Conservation (phyloP, 208 protist genomes). For the Jaenimonas drosophilae region DNA sequence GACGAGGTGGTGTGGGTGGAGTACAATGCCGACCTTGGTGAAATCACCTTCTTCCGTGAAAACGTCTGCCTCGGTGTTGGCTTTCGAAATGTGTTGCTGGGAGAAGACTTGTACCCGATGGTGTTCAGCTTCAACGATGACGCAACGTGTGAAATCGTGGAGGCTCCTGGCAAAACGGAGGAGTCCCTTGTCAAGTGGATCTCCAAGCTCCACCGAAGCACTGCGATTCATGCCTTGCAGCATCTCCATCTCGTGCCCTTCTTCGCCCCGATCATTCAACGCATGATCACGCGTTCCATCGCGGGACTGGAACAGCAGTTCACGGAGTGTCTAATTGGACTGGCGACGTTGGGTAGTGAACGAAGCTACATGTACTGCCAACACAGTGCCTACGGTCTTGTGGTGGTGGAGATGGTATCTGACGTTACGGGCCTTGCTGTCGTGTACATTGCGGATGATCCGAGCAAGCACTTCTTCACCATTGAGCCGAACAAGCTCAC, state of each 20-base stretch:
- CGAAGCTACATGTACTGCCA: slow-evolving; percentile 73
- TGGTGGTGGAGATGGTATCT: slow-evolving; percentile 66
- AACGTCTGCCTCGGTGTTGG: slow-evolving; percentile 74
- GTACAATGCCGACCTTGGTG: slow-evolving; percentile 76
- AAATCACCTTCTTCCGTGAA: slow-evolving; percentile 84
- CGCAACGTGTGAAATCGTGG: slow-evolving; percentile 74
- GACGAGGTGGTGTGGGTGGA: slow-evolving; percentile 85
- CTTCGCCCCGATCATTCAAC: slow-evolving; percentile 48
- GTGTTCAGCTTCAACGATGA: slow-evolving; percentile 87
- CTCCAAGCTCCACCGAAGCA: slow-evolving; percentile 46
- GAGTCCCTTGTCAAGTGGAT: slow-evolving; percentile 42
- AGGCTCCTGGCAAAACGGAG: slow-evolving; percentile 30
- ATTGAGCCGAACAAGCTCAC: slow-evolving; percentile 50
- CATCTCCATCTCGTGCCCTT: slow-evolving; percentile 61
- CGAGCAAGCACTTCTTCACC: slow-evolving; percentile 54
- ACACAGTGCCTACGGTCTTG: slow-evolving; percentile 73
- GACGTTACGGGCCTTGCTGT: slow-evolving; percentile 53
- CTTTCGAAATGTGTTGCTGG: slow-evolving; percentile 65
- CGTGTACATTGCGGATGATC: slow-evolving; percentile 65
- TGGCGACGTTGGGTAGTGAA: slow-evolving; percentile 77
- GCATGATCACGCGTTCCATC: slow-evolving; percentile 61
- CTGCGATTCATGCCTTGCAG: slow-evolving; percentile 62
- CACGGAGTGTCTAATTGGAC: slow-evolving; percentile 61
- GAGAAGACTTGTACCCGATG: slow-evolving; percentile 77
- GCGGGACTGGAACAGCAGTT: slow-evolving; percentile 38